Base-by-base conservation (phyloP, 2,329 filamentous ascomycete genomes). In the Fusarium incarnatum region DNA sequence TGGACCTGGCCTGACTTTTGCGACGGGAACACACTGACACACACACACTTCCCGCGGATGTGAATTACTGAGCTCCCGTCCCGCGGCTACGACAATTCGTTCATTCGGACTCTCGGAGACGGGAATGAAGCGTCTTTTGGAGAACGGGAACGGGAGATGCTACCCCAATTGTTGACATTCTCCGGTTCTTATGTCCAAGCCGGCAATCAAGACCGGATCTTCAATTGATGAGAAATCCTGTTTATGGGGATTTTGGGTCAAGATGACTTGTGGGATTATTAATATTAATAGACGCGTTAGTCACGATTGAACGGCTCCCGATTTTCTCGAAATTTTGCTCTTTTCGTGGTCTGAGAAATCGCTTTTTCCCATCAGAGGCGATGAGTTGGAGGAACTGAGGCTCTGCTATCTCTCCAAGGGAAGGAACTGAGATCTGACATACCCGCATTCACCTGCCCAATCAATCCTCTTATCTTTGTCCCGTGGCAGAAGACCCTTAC, bases 211-310 rank as follows among this genome's bases (percentile, higher is more conserved):
- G 12, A 15, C 34, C 32, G 23, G 32, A 52, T 52, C 32, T 20
- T 52, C 9, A 2, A 22, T 8, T 20, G 47, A 52, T 41, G 32
- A 52, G n/a, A 15, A 28, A 12, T 27, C 12, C 27, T 25, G 23
- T 15, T 10, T 13, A 27, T 5, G 8, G 18, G 13, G 9, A 42
- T 13, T 16, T 22, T 13, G 0, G 2, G 18, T 2, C 6, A 20
- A 3, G 3, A 37, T 23, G 4, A 11, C 9, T 37, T 28, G 7
- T 42, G 9, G 18, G 0, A 37, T 37, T 37, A 37, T 42, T 41
- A 42, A 27, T 52, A 52, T 52, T 52, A 52, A 52, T 52, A 52
- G 20, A 23, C 18, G 34, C 30, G 18, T 52, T 41, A 52, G 49
- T 41, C 32, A 41, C 32, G 6, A 3, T 4, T 15, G 9, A n/a